Evolutionary conservation across 768 basidiomycete species (phyloP).

Genomic region (Russula sp.): DNA sequence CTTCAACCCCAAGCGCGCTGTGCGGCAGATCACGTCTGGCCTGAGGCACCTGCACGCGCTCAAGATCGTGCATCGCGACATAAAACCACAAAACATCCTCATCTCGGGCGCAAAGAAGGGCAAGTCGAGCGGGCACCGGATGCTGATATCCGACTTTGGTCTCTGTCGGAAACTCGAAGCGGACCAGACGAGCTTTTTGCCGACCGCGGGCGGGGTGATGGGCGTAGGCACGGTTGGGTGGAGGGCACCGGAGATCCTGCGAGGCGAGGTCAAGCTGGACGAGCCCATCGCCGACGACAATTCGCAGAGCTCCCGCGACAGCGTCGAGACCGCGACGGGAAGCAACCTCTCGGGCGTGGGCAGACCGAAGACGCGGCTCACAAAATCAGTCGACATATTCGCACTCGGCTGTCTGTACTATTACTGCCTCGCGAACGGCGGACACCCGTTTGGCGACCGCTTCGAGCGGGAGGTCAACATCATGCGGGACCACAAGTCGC

Average conservation of each 20-base stretch:
- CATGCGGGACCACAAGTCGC: slow-evolving; percentile 65
- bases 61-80: slow-evolving; percentile 96
- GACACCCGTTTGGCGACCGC: slow-evolving; percentile 90
- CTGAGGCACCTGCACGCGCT: slow-evolving; percentile 86
- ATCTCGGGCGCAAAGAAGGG: slow-evolving; percentile 64
- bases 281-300: slow-evolving; percentile 59
- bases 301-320: slow-evolving; percentile 62
- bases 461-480: slow-evolving; percentile 96
- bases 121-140: slow-evolving; percentile 50
- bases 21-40: slow-evolving; percentile 83
- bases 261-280: slow-evolving; percentile 91
- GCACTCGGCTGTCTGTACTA: slow-evolving; percentile 94
- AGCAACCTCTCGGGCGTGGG: slow-evolving; percentile 32
- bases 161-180: slow-evolving; percentile 92
- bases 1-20: slow-evolving; percentile 84
- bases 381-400: slow-evolving; percentile 95
- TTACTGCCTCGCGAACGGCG: slow-evolving; percentile 83
- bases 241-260: slow-evolving; percentile 93
- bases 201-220: slow-evolving; percentile 83
- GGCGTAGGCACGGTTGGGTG: slow-evolving; percentile 94
- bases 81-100: slow-evolving; percentile 97
- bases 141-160: slow-evolving; percentile 97
- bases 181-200: slow-evolving; percentile 95
- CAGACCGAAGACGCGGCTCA: slow-evolving; percentile 59
- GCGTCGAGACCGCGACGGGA: slow-evolving; percentile 47